These are phyloP conservation scores for Aschersonia sp. DNA, from an alignment of 2,329 filamentous ascomycete genomes.

Conservation along the genomic window DNA sequence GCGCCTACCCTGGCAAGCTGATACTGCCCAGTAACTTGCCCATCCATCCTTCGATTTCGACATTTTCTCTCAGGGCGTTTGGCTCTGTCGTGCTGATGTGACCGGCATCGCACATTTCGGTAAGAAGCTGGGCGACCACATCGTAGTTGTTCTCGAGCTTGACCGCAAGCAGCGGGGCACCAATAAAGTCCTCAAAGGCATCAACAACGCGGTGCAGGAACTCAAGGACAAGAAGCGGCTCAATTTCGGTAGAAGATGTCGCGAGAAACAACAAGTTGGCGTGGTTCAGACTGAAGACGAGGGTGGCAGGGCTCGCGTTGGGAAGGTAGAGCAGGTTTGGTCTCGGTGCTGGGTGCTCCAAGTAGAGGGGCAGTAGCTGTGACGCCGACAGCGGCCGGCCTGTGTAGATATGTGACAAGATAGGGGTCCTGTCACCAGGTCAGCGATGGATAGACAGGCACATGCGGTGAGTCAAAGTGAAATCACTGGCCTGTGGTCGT, in stretches of 20 bases:
- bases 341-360: slow-evolving; percentile 65
- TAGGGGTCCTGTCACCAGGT: slow-evolving; percentile 48
- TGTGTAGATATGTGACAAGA: slow-evolving; percentile 82
- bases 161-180: slow-evolving; percentile 67
- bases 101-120: slow-evolving; percentile 93
- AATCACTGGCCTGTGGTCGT: slow-evolving; percentile 67
- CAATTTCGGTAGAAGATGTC: slow-evolving; percentile 72
- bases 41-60: slow-evolving; percentile 83
- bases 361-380: slow-evolving; percentile 72
- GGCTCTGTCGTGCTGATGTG: slow-evolving; percentile 82
- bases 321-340: slow-evolving; percentile 79
- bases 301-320: slow-evolving; percentile 68
- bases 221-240: slow-evolving; percentile 81
- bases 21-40: slow-evolving; percentile 82
- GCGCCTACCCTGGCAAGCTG: slow-evolving; percentile 56
- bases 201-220: slow-evolving; percentile 91
- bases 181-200: slow-evolving; percentile 86
- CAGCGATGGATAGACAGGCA: slow-evolving; percentile 7
- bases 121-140: slow-evolving; percentile 81
- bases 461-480: slow-evolving; percentile 9
- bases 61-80: slow-evolving; percentile 79
- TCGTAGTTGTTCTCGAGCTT: slow-evolving; percentile 89
- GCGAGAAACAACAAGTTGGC: slow-evolving; percentile 77
- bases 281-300: slow-evolving; percentile 79
- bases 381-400: slow-evolving; percentile 64